Evolutionary conservation across 768 basidiomycete species (phyloP), one percentile per base, ranked within the genome.

Genomic region (Lactifluus echinatus): DNA sequence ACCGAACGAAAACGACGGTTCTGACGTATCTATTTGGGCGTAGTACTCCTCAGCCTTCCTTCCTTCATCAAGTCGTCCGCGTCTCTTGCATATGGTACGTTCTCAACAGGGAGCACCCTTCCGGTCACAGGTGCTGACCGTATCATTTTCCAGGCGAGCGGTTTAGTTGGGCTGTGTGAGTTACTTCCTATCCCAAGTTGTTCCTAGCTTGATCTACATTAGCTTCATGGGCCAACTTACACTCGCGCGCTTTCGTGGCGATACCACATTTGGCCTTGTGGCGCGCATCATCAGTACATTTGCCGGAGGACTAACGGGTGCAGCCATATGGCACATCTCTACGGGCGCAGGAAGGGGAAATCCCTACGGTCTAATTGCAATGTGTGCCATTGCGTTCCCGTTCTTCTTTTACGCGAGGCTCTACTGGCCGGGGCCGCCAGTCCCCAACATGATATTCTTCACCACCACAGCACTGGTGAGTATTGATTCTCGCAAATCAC

Each of bases 151-250:
- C 51, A 84, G 86, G 70, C 33, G 81, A 87, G 56, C 74, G 79
- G 53, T 81, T 83, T 64, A 76, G 84, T 3, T 90, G 88, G 88
- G 85, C 75, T 10, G 75, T 88, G 83, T 87, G 55, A 65, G 80
- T 58, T n/a, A 43, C 23, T 15, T 49, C n/a, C 14, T 56, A 23
- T 31, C 23, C 10, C 39, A 34, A 39, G 24, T 4, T 50, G 56
- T n/a, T 11, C 23, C n/a, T 50, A 8, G 37, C 28, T 53, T 0
- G 14, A 53, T 46, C 33, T 17, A 15, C 3, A 40, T 55, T 54
- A 87, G 84, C 17, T 76, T 89, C 65, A 88, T 89, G 83, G 86
- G 80, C 0, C 88, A 89, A 63, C 71, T 88, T 6, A 85, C 85
- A 0, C 68, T 87, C 0, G 73, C 83, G 8, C 79, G 87, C 17